Evolutionary conservation across 1,284 basidiomycete genomes (phyloP).

Genomic region (Rhizopogon parksii): DNA sequence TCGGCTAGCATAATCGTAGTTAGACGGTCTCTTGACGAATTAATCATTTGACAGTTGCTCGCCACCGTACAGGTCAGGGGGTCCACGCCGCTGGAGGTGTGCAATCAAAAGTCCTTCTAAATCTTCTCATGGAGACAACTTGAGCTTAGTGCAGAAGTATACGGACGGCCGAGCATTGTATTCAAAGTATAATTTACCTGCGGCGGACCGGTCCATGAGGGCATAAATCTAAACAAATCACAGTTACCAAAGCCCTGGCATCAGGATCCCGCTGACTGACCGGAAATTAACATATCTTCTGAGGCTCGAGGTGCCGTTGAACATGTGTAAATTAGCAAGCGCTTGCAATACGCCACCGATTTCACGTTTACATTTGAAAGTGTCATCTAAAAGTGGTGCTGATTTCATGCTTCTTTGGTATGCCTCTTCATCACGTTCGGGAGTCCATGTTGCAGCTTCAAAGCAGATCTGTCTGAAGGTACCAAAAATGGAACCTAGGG

Average conservation of each 20-base stretch:
- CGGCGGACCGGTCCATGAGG: constrained; percentile 1
- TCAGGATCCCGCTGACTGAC: background rate
- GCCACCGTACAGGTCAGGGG: background rate
- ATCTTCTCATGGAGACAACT: background rate
- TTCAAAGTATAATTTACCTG: background rate
- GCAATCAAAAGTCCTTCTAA: background rate
- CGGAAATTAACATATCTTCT: constrained; percentile 1
- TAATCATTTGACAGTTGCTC: background rate
- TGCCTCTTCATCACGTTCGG: background rate
- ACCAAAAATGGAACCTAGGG: background rate
- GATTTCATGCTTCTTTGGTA: background rate
- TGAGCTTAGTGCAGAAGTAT: constrained; percentile 3
- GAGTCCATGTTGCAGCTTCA: background rate
- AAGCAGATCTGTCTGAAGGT: background rate
- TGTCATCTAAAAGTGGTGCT: background rate
- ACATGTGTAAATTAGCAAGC: background rate
- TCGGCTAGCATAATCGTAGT: background rate
- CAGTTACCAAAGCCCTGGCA: constrained; percentile 1
- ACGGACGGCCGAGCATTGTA: background rate
- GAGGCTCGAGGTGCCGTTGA: background rate
- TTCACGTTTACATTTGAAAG: background rate
- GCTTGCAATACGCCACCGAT: background rate
- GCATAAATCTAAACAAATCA: background rate
- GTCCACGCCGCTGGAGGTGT: background rate
- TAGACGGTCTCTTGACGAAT: background rate